Conservation (phyloP, 768 basidiomycete genomes). For the Tylopilus sp. region DNA sequence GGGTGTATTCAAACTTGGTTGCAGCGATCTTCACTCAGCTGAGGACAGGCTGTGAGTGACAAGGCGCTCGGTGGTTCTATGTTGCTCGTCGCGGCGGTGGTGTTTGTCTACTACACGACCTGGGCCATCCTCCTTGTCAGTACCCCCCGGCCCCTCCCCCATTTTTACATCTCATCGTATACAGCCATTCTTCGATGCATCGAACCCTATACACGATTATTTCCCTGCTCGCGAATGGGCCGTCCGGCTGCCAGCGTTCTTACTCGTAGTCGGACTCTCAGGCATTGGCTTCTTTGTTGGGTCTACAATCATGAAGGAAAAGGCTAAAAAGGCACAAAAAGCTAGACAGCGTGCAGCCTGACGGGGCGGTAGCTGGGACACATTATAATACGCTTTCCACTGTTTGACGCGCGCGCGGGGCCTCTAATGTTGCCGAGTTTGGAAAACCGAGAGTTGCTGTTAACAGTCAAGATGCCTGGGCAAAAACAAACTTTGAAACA, state of each 20-base stretch:
- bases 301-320: conserved; percentile 70
- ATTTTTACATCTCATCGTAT: conserved; percentile 8
- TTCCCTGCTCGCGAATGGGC: conserved; percentile 95
- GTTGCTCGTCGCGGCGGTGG: conserved; percentile 70
- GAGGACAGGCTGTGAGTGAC: conserved; percentile 67
- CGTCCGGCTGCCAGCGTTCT: conserved; percentile 76
- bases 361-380: conserved; percentile 15
- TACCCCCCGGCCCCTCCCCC: conserved; percentile 2
- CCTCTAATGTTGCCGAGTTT: background rate
- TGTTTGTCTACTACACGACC: conserved; percentile 87
- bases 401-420: too few relatives aligned
- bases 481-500: conserved; percentile 26
- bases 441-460: background rate
- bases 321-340: conserved; percentile 60
- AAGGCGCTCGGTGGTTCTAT: conserved; percentile 76
- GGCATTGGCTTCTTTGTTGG: conserved; percentile 82
- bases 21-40: background rate
- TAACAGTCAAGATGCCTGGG: conserved; percentile 1
- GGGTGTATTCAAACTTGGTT: conserved; percentile 6
- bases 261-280: conserved; percentile 78
- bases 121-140: conserved; percentile 89
- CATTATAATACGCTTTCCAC: too few relatives aligned
- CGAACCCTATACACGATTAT: conserved; percentile 68
- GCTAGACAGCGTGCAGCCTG: conserved; percentile 60
- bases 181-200: conserved; percentile 78